Conservation (phyloP, 768 basidiomycete genomes). For the Fomitopsis serialis region DNA sequence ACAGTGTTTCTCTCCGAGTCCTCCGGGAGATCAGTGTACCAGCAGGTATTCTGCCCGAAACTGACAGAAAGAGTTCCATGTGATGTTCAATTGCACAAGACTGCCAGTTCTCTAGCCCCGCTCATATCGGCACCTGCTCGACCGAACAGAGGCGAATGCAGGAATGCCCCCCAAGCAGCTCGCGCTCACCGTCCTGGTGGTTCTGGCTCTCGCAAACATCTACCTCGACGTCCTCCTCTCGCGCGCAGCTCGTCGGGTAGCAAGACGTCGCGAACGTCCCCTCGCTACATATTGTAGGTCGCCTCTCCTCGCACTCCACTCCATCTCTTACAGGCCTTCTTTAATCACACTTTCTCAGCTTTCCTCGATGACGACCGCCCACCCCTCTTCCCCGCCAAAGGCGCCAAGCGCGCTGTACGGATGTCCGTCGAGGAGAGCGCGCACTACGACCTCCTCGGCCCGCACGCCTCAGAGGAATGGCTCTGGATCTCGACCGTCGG, state of each 20-base stretch:
- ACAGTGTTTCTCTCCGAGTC: too few relatives aligned
- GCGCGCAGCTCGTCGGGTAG: neutral
- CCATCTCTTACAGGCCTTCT: neutral
- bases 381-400: neutral
- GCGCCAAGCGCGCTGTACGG: neutral
- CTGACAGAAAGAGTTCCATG: too few relatives aligned
- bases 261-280: neutral
- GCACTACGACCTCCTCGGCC: constrained; percentile 20
- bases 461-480: constrained; percentile 23
- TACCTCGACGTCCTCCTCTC: neutral
- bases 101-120: too few relatives aligned
- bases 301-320: neutral
- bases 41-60: too few relatives aligned
- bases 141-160: too few relatives aligned
- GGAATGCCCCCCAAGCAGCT: too few relatives aligned
- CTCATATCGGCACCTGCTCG: too few relatives aligned
- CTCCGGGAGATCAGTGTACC: too few relatives aligned
- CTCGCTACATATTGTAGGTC: neutral
- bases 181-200: neutral
- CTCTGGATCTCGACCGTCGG: constrained; percentile 20
- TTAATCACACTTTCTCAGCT: neutral
- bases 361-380: neutral
- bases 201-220: neutral
- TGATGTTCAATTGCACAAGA: too few relatives aligned
- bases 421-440: constrained; percentile 23